Evolutionary conservation across 2,329 filamentous ascomycete genomes (phyloP), one percentile per base, ranked within the genome.

Genomic region (Coniella vitis): DNA sequence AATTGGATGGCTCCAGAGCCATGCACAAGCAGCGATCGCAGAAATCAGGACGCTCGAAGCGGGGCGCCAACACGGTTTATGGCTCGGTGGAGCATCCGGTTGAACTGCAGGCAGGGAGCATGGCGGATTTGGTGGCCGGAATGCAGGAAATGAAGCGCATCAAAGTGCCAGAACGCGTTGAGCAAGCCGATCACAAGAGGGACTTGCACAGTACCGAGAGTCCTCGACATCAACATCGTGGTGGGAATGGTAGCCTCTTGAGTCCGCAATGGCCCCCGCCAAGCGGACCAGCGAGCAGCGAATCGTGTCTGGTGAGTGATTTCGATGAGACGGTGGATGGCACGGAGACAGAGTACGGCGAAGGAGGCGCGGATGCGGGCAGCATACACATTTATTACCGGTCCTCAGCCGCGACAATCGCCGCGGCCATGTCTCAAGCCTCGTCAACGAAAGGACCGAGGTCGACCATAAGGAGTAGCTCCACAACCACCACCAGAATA

Each of bases 91-190:
- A 35, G n/a, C 36, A 53, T 4, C 51, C 51, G 2, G 34, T 38
- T 3, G 51, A 53, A 38, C 14, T 53, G 22, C 51, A 53, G n/a
- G 51, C 36, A 14, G 51, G 44, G 8, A 53, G 44, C 21, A 47
- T 40, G 37, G 38, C 44, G n/a, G 45, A 45, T 13, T 32, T 53
- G 39, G 43, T 40, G 35, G 20, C 47, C 14, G 32, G 38, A 9
- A 40, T 32, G 13, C 25, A 38, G 25, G 25, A 36, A 20, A 36
- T 21, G 25, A 47, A 47, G 45, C 17, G 45, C 17, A 22, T 34
- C 13, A 39, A 22, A 29, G 36, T 20, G 14, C 4, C 43, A 8
- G 20, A 16, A 5, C 14, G 21, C 43, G 10, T 29, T 29, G 21
- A 40, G 12, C 25, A 20, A 32, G 21, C 20, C 13, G 17, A 16